These are phyloP conservation scores for Pythium brachiatum DNA, from an alignment of 352 stramenopile species.

Conservation along the genomic window DNA sequence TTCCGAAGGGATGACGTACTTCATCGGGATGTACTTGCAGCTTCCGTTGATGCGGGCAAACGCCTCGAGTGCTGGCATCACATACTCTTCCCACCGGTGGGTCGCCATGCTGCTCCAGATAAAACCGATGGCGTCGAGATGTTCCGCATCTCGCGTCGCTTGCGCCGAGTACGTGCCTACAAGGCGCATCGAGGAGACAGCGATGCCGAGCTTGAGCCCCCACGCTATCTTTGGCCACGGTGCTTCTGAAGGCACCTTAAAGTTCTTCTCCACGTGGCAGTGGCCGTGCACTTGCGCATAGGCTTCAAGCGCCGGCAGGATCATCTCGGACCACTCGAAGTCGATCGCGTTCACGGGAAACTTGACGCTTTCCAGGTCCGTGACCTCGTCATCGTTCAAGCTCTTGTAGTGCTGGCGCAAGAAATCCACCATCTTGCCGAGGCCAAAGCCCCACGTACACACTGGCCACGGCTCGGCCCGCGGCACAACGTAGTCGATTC, in stretches of 20 bases:
- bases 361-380: conserved; percentile 12
- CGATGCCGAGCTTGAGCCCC: conserved; percentile 10
- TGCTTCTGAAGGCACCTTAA: conserved; percentile 7
- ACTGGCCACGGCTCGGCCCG: conserved; percentile 28
- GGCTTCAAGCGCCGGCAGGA: conserved; percentile 17
- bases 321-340: conserved; percentile 13
- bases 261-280: conserved; percentile 7
- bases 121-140: conserved; percentile 26
- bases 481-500: conserved; percentile 32
- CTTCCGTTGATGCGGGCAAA: conserved; percentile 8
- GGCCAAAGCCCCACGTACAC: conserved; percentile 29
- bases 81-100: conserved; percentile 18
- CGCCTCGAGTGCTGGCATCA: conserved; percentile 17
- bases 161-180: conserved; percentile 8
- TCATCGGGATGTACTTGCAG: neutral
- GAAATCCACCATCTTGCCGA: conserved; percentile 32
- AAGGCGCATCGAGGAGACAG: conserved; percentile 3
- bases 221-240: conserved; percentile 20
- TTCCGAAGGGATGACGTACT: conserved; percentile 44
- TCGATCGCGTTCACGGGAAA: conserved; percentile 16
- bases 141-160: conserved; percentile 13
- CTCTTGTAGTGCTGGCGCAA: neutral
- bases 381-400: neutral
- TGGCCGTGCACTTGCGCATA: conserved; percentile 8
- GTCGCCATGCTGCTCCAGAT: conserved; percentile 18